A percentile compares a stretch with the other conserved stretches of the same genome.
These are phyloP conservation scores for Botrytis squamosa DNA, from an alignment of 2,329 filamentous ascomycete genomes.

Conservation along the genomic window DNA sequence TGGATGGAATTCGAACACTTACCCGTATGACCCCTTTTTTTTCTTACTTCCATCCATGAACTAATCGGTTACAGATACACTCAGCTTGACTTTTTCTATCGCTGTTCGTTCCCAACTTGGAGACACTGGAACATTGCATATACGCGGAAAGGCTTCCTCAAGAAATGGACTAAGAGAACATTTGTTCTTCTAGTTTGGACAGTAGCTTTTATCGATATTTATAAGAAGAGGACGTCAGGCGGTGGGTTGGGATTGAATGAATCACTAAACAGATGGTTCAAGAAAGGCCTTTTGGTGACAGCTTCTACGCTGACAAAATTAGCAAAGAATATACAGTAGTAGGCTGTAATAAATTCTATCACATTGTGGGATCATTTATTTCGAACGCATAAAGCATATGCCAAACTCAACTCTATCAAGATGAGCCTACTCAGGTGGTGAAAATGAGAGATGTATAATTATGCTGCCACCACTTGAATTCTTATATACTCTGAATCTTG, in stretches of 20 bases:
- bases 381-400: neutral
- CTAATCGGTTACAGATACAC: constrained; percentile 42
- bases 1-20: constrained; percentile 50
- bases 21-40: constrained; percentile 42
- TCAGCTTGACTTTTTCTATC: constrained; percentile 50
- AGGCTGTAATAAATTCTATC: neutral
- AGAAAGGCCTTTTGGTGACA: neutral
- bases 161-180: constrained; percentile 32
- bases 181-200: neutral
- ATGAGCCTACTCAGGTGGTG: too few relatives aligned
- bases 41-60: neutral
- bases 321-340: neutral
- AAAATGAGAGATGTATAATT: too few relatives aligned
- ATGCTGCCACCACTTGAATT: neutral
- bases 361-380: neutral
- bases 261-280: neutral
- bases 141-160: constrained; percentile 47
- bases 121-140: constrained; percentile 53
- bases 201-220: neutral
- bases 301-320: neutral
- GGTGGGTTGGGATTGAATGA: neutral
- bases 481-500: too few relatives aligned
- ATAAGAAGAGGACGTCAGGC: neutral
- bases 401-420: neutral
- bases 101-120: constrained; percentile 54